Evolutionary conservation across 352 stramenopile species (phyloP), one percentile per base, ranked within the genome.

Genomic region (Pythium pyrilobum): DNA sequence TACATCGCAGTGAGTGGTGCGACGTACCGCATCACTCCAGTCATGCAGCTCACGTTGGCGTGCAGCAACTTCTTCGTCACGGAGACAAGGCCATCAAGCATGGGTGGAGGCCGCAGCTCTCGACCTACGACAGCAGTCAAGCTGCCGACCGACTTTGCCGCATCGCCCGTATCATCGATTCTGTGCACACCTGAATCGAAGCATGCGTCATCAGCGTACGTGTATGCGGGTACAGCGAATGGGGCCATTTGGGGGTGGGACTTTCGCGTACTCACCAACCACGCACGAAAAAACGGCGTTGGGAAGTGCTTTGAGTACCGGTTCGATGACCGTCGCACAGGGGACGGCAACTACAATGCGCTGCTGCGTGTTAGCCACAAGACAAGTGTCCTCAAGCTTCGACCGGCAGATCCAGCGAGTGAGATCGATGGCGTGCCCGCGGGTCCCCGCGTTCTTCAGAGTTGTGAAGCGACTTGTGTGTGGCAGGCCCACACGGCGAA

Each of bases 401-500:
- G 47, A 11, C 24, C 34, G 9, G 55, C 62, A 32, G 64, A 67
- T 21, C 32, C 23, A 5, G 15, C 21, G 15, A 31, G 20, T 9
- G 5, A 31, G 20, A 11, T 9, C 2, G 21, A 28, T 3, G 25
- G 25, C 13, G 24, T 18, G 16, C 28, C 11, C 12, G 2, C n/a
- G 24, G 15, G 6, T 11, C 3, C n/a, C 29, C n/a, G 12, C 2
- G 25, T 54, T 43, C 24, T 74, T 3, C 24, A 60, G 5, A 57
- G 50, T 6, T 67, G 74, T 10, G 28, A 56, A 16, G 53, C 76
- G 1, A 71, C 62, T 0, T 62, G 55, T 15, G 67, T 56, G 3
- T 86, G 74, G 74, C 62, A 62, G 43, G 74, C 73, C 5, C 77
- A 88, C 41, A 32, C 45, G 18, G 55, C 64, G 13, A 56, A 50